A percentile compares a stretch with the other conserved stretches of the same genome.
These are phyloP conservation scores for Raphanus hybrid DNA, from an alignment of 441 rosid species.

Conservation along the genomic window DNA sequence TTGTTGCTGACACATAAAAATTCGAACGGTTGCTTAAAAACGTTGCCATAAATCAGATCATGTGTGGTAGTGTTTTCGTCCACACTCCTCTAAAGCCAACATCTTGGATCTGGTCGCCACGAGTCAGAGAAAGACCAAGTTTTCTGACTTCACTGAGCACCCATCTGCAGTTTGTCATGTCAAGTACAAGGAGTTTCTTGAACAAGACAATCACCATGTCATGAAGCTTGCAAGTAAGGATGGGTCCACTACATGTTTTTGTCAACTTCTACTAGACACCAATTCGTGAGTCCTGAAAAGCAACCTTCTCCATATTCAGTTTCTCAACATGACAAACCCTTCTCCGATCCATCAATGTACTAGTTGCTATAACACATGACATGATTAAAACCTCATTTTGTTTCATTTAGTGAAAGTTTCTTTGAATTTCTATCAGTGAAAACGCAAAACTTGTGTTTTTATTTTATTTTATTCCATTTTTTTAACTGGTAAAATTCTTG, in stretches of 20 bases:
- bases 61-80: too few species aligned
- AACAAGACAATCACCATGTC: constrained; percentile 62
- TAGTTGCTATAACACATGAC: constrained; percentile 43
- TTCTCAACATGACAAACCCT: constrained; percentile 60
- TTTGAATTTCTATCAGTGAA: too few species aligned
- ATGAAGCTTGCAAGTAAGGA: constrained; percentile 67
- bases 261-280: constrained; percentile 67
- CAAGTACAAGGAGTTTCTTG: constrained; percentile 60
- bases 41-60: too few species aligned
- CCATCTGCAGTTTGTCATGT: constrained; percentile 65
- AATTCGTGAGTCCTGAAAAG: constrained; percentile 58
- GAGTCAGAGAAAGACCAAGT: constrained; percentile 59
- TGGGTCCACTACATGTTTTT: constrained; percentile 56
- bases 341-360: constrained; percentile 76
- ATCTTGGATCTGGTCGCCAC: constrained; percentile 58
- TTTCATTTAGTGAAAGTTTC: too few species aligned
- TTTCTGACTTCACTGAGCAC: constrained; percentile 57
- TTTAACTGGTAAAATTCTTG: too few species aligned
- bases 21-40: not conserved
- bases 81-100: too few species aligned
- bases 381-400: too few species aligned
- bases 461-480: too few species aligned
- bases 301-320: constrained; percentile 60
- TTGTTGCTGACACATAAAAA: not conserved
- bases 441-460: too few species aligned